Percentiles rank a stretch among this genome's conserved stretches.
Evolutionary conservation across 1,284 basidiomycete genomes (phyloP).

Genomic region (Malassezia slooffiae): DNA sequence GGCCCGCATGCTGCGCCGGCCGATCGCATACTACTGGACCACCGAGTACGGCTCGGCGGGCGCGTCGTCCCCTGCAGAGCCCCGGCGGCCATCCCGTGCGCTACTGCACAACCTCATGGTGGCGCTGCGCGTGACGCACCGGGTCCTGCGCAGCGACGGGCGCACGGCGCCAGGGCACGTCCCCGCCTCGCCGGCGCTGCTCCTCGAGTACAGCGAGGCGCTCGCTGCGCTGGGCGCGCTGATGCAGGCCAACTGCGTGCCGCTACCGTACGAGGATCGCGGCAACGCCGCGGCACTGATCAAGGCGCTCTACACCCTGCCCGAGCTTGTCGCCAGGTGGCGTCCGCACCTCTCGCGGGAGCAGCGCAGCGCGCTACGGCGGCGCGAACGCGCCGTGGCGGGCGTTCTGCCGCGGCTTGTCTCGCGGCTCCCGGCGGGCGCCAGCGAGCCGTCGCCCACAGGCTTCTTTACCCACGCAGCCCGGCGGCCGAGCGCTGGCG

Average conservation of each 20-base stretch:
- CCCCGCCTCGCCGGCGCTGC: neutral
- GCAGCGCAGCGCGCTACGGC: too few species aligned
- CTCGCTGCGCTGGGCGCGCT: slow-evolving; percentile 4
- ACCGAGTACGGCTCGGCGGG: too few species aligned
- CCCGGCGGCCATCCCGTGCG: slow-evolving; percentile 7
- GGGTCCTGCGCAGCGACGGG: neutral
- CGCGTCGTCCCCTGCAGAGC: too few species aligned
- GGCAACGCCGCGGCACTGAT: slow-evolving; percentile 12
- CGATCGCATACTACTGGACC: slow-evolving; percentile 5
- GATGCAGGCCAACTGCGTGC: slow-evolving; percentile 8
- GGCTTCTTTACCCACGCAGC: too few species aligned
- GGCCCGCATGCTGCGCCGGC: slow-evolving; percentile 3
- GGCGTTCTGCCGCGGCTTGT: too few species aligned
- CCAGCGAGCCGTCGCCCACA: too few species aligned
- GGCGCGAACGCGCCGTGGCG: too few species aligned
- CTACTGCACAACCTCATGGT: slow-evolving; percentile 15
- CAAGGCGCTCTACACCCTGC: slow-evolving; percentile 6
- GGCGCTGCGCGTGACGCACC: slow-evolving; percentile 5
- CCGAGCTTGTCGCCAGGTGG: neutral
- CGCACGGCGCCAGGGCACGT: neutral
- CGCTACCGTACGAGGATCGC: slow-evolving; percentile 4
- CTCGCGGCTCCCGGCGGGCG: too few species aligned
- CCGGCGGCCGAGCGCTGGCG: slow-evolving; percentile 1
- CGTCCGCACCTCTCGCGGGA: neutral
- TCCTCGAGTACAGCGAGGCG: slow-evolving; percentile 5